Evolutionary conservation across 306 rosid species (phyloP).

Genomic region (Begonia peltatifolia): DNA sequence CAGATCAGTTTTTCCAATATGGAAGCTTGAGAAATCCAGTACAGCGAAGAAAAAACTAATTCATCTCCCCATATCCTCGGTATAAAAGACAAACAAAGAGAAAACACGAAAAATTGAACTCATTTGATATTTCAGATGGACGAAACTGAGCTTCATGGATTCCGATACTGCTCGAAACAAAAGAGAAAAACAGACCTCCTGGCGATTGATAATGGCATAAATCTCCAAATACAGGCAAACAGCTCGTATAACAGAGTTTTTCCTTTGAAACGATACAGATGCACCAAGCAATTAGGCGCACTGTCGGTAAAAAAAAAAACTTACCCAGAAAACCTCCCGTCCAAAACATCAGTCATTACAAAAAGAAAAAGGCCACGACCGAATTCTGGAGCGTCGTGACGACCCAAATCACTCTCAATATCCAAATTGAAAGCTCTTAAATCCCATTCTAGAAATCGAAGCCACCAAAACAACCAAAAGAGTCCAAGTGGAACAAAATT

Average conservation of each 20-base stretch:
- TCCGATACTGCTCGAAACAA: background rate
- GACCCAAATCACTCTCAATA: conserved; percentile 8
- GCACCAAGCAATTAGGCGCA: conserved; percentile 19
- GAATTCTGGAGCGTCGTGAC: background rate
- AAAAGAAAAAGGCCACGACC: background rate
- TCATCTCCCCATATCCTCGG: background rate
- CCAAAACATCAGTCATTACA: background rate
- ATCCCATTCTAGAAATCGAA: background rate
- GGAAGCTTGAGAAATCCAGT: background rate
- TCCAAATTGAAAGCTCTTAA: conserved; percentile 3
- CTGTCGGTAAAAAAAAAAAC: conserved; percentile 4
- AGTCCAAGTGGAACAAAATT: no score
- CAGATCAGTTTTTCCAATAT: background rate
- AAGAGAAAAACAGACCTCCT: background rate
- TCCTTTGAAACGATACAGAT: conserved; percentile 12
- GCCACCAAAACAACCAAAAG: background rate
- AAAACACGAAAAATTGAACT: no score
- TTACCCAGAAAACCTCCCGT: conserved; percentile 1
- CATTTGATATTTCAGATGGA: no score
- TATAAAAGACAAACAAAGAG: background rate
- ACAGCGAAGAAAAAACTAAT: background rate
- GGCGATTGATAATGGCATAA: no score
- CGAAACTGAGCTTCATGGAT: no score
- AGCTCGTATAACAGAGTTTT: background rate
- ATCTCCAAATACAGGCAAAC: no score